These are phyloP conservation scores for Cercophora sp. DNA, from an alignment of 495 filamentous ascomycete species.

Conservation along the genomic window DNA sequence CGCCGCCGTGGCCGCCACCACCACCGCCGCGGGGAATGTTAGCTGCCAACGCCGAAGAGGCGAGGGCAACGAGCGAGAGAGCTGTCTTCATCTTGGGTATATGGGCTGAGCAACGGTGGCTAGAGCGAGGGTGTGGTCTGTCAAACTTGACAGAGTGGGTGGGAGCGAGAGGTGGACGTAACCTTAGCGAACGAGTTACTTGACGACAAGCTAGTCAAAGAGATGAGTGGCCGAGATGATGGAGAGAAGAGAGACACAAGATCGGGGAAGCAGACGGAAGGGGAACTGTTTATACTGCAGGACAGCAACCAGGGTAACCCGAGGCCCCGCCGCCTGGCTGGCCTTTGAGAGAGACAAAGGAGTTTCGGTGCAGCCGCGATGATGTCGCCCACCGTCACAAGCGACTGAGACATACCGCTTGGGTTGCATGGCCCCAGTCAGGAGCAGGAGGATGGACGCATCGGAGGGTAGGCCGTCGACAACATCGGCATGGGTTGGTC, in stretches of 20 bases:
- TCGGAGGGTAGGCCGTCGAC: neutral
- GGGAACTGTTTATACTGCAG: slow-evolving; percentile 32
- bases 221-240: neutral
- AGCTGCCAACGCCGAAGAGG: slow-evolving; percentile 36
- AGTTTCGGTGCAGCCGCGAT: slow-evolving; percentile 6
- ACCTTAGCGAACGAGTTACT: slow-evolving; percentile 49
- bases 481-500: too few species aligned
- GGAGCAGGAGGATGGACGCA: neutral
- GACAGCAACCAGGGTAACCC: neutral
- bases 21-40: slow-evolving; percentile 16
- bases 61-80: slow-evolving; percentile 37
- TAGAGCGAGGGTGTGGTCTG: slow-evolving; percentile 22
- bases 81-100: slow-evolving; percentile 38
- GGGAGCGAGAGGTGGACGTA: slow-evolving; percentile 35
- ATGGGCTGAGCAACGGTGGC: too few species aligned
- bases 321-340: neutral
- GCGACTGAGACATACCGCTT: slow-evolving; percentile 11
- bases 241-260: slow-evolving; percentile 2
- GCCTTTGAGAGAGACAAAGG: slow-evolving; percentile 3
- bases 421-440: slow-evolving; percentile 12
- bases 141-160: slow-evolving; percentile 9
- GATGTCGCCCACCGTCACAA: slow-evolving; percentile 15
- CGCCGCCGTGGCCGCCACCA: slow-evolving; percentile 27
- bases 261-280: slow-evolving; percentile 21
- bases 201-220: slow-evolving; percentile 12